A percentile compares a stretch with the other conserved stretches of the same genome.
Conservation (phyloP, 192 early-diverging fungal species). For the Geranomyces variabilis region DNA sequence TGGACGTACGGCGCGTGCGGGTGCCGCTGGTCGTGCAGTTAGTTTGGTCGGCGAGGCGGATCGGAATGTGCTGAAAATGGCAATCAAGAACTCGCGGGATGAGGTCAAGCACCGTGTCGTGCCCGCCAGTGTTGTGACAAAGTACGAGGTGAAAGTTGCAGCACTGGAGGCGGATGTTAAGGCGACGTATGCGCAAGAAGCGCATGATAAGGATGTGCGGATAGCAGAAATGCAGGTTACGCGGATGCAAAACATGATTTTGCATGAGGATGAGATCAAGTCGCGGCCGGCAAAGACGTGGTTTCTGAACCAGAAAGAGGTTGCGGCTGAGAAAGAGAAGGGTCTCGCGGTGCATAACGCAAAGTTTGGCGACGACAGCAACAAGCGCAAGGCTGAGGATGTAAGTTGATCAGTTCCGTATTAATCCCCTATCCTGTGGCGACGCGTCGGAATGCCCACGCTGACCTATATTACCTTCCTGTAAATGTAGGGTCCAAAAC, state of each 20-base stretch:
- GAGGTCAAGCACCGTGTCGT: conserved; percentile 91
- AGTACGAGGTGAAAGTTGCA: conserved; percentile 75
- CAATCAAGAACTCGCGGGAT: conserved; percentile 78
- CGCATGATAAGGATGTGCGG: conserved; percentile 77
- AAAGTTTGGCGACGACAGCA: conserved; percentile 18
- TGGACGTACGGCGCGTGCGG: conserved; percentile 94
- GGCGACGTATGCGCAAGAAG: conserved; percentile 53
- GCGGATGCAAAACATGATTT: conserved; percentile 83
- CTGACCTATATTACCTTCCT: no score
- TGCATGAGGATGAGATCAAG: conserved; percentile 85
- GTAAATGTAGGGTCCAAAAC: conserved; percentile 41
- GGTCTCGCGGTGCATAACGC: conserved; percentile 39
- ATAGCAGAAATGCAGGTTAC: conserved; percentile 90
- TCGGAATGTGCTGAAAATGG: conserved; percentile 88
- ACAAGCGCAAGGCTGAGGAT: conserved; percentile 37
- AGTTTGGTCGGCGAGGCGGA: conserved; percentile 92
- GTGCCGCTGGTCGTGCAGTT: conserved; percentile 82
- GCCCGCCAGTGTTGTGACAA: conserved; percentile 72
- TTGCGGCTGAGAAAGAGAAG: conserved; percentile 63
- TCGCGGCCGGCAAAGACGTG: conserved; percentile 88
- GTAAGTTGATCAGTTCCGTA: conserved; percentile 1
- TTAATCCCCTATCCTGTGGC: background rate
- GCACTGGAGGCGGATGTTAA: conserved; percentile 56
- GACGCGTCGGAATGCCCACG: background rate
- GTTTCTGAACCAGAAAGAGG: conserved; percentile 87